These are phyloP conservation scores for Candida chauliodis DNA, from an alignment of 805 yeast species.

Conservation along the genomic window DNA sequence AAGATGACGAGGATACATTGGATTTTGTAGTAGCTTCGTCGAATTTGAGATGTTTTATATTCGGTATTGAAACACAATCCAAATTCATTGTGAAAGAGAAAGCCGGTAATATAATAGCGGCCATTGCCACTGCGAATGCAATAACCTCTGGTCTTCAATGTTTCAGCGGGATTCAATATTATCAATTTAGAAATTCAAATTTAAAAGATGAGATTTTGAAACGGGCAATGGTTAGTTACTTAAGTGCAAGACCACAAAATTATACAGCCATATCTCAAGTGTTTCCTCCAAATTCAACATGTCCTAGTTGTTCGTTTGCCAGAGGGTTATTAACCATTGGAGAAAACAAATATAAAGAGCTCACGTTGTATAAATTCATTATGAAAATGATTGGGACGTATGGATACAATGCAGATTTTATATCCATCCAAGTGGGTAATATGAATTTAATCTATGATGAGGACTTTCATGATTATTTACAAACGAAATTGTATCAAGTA, in stretches of 20 bases:
- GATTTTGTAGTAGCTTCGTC: conserved; percentile 85
- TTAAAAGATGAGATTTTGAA: conserved; percentile 4
- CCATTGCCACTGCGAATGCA: conserved; percentile 97
- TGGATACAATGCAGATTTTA: conserved; percentile 47
- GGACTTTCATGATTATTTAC: conserved; percentile 80
- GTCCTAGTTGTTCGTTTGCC: conserved; percentile 60
- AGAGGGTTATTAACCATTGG: conserved; percentile 47
- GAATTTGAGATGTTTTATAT: conserved; percentile 68
- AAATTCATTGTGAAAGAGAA: conserved; percentile 89
- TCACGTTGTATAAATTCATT: conserved; percentile 50
- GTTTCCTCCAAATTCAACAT: conserved; percentile 61
- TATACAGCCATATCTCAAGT: conserved; percentile 63
- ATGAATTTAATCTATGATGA: conserved; percentile 71
- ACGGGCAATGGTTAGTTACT: conserved; percentile 30
- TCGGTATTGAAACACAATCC: conserved; percentile 65
- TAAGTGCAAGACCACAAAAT: conserved; percentile 50
- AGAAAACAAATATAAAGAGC: conserved; percentile 19
- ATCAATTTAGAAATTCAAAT: conserved; percentile 24
- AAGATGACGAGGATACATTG: conserved; percentile 90
- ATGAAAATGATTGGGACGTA: conserved; percentile 46
- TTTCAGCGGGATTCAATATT: conserved; percentile 61
- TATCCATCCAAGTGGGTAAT: conserved; percentile 56
- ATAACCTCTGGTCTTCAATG: conserved; percentile 88
- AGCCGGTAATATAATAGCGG: conserved; percentile 98
- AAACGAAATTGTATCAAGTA: conserved; percentile 41